Conservation (phyloP, 129 eudicot genomes). For the Arctium minus region DNA sequence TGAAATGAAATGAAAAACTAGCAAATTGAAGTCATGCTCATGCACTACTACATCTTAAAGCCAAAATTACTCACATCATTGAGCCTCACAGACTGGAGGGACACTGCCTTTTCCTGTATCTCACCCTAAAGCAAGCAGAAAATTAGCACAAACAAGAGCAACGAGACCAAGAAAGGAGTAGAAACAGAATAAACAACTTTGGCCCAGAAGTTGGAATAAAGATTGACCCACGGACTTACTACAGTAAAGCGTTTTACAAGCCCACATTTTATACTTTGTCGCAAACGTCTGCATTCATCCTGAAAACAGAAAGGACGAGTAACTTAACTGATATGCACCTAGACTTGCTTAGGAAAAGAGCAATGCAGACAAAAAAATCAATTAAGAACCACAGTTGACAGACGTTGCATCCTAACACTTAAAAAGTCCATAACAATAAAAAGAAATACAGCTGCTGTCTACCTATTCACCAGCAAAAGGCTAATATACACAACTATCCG, state of each 20-base stretch:
- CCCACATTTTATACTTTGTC: constrained; percentile 82
- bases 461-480: background rate
- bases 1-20: background rate
- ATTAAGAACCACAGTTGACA: background rate
- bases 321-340: background rate
- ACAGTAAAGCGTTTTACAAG: constrained; percentile 73
- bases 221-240: constrained; percentile 41
- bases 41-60: background rate
- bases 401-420: background rate
- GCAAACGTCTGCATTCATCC: constrained; percentile 88
- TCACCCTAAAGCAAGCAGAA: constrained; percentile 60
- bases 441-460: background rate
- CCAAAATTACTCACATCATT: constrained; percentile 55
- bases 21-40: background rate
- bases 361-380: background rate
- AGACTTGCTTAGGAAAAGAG: background rate
- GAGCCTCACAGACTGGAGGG: constrained; percentile 62
- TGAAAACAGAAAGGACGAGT: constrained; percentile 22
- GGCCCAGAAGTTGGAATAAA: background rate
- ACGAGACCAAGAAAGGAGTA: background rate
- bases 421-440: background rate
- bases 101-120: constrained; percentile 68
- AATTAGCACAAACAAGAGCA: background rate
- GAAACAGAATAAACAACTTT: constrained; percentile 7
- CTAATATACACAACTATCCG: background rate